Conservation (phyloP, 345 rosid genomes). For the Balakata baccata region DNA sequence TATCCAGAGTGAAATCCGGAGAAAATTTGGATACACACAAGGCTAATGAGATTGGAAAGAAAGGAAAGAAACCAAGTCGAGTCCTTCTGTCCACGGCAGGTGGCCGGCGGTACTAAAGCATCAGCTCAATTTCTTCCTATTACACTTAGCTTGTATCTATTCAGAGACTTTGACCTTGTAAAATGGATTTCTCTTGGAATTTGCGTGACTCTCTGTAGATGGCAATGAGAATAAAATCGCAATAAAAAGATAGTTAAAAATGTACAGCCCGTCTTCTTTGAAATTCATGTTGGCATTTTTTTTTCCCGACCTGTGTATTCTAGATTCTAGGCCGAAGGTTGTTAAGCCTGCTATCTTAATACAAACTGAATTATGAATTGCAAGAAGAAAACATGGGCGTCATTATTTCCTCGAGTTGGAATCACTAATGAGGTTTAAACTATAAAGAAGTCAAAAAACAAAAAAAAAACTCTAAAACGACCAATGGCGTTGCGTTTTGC, state of each 20-base stretch:
- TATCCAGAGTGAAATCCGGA: constrained; percentile 45
- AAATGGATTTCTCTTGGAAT: background rate
- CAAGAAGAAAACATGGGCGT: background rate
- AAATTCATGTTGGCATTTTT: background rate
- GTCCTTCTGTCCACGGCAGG: constrained; percentile 84
- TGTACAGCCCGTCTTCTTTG: background rate
- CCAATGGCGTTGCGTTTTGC: too few species aligned
- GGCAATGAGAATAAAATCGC: background rate
- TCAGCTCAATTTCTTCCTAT: background rate
- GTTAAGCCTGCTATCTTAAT: too few species aligned
- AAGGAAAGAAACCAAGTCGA: constrained; percentile 67
- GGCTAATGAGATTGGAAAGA: constrained; percentile 58
- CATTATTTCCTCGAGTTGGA: too few species aligned
- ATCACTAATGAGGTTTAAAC: too few species aligned
- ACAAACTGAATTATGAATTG: background rate
- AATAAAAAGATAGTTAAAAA: background rate
- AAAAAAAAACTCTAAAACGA: too few species aligned
- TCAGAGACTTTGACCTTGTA: background rate
- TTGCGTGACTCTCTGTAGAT: background rate
- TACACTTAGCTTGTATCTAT: background rate
- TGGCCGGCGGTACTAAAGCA: constrained; percentile 64
- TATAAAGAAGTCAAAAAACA: too few species aligned
- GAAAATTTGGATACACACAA: constrained; percentile 38
- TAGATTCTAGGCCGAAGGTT: too few species aligned
- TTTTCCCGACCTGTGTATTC: background rate